Evolutionary conservation across 2,329 filamentous ascomycete species (phyloP).

Genomic region (Paecilomyces formosus): DNA sequence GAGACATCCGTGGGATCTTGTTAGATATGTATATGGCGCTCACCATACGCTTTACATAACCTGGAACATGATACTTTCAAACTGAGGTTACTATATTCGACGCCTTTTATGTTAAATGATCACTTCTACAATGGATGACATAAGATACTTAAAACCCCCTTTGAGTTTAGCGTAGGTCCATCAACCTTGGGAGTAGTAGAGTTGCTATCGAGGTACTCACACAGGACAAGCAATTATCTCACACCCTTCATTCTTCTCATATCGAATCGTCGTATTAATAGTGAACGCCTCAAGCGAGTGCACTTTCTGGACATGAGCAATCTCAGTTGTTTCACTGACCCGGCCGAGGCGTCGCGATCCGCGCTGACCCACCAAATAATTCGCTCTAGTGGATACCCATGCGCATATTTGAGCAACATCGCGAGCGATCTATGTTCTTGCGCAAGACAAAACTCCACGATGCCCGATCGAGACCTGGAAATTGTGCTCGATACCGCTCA

Average conservation of each 20-base stretch:
- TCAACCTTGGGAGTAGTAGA: neutral
- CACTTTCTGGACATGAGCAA: neutral
- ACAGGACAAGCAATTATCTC: neutral
- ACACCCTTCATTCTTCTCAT: neutral
- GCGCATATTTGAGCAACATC: conserved; percentile 19
- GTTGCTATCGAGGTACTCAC: neutral
- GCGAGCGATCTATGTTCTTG: conserved; percentile 3
- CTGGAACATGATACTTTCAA: no score
- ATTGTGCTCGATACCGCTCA: conserved; percentile 19
- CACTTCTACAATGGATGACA: no score
- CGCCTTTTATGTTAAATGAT: no score
- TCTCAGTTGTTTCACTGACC: neutral
- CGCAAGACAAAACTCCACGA: neutral
- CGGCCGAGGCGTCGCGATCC: neutral
- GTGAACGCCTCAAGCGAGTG: neutral
- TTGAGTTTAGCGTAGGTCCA: neutral
- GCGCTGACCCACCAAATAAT: neutral
- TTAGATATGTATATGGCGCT: no score
- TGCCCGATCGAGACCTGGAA: neutral
- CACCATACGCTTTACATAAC: no score
- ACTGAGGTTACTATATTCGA: no score
- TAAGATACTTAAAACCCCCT: neutral
- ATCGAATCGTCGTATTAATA: no score
- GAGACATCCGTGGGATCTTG: no score
- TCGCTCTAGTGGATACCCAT: conserved; percentile 1